Percentiles rank a stretch among this genome's conserved stretches.
Evolutionary conservation across 1,284 basidiomycete genomes (phyloP).

Genomic region (Austropuccinia psidii): DNA sequence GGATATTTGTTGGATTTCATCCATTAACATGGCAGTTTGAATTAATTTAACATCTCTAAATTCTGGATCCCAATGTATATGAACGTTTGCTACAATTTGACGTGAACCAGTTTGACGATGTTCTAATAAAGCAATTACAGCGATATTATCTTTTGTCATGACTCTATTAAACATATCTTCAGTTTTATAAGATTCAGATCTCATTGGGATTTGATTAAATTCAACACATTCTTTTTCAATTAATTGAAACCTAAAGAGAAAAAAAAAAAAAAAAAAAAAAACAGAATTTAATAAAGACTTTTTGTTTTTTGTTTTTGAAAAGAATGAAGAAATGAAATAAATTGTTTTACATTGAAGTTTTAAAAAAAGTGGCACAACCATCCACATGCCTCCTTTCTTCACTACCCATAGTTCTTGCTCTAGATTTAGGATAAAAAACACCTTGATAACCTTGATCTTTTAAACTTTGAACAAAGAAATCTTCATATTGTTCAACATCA

Average conservation of each 20-base stretch:
- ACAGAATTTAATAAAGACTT: background rate
- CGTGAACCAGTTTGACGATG: conserved; percentile 76
- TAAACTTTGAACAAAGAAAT: conserved; percentile 77
- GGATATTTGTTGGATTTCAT: conserved; percentile 84
- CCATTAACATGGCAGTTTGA: conserved; percentile 82
- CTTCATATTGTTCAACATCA: conserved; percentile 85
- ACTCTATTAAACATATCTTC: conserved; percentile 99
- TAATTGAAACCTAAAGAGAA: conserved; percentile 64
- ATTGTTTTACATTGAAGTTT: conserved; percentile 61
- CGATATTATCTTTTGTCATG: conserved; percentile 90
- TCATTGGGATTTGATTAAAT: conserved; percentile 87
- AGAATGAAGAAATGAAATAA: conserved; percentile 8
- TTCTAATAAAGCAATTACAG: conserved; percentile 79
- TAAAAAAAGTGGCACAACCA: conserved; percentile 96
- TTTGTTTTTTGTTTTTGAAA: conserved; percentile 21
- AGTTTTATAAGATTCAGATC: conserved; percentile 92
- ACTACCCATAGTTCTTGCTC: conserved; percentile 87
- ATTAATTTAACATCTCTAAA: conserved; percentile 97
- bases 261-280: background rate
- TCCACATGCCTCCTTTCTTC: conserved; percentile 81
- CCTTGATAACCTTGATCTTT: conserved; percentile 78
- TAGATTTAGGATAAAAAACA: conserved; percentile 84
- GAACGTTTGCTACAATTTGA: conserved; percentile 79
- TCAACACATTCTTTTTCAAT: conserved; percentile 93
- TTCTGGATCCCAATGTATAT: conserved; percentile 87